Evolutionary conservation across 805 yeast species (phyloP), one percentile per base, ranked within the genome.

Genomic region (Kluyveromyces aestuarii): DNA sequence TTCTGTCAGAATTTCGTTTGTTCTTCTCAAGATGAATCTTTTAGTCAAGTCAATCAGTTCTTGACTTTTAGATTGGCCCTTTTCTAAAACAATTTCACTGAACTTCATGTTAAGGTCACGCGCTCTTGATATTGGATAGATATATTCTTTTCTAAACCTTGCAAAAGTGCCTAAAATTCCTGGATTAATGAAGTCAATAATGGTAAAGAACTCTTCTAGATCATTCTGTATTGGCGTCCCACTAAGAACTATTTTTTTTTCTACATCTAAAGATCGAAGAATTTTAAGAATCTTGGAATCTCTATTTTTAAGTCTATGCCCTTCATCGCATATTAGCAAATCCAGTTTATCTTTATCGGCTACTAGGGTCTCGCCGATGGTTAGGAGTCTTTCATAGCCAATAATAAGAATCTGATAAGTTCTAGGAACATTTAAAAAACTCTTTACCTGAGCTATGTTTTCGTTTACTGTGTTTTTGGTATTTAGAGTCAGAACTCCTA

Each of bases 161-260:
- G 75, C 70, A 49, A 76, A 75, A 1, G 72, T 68, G 0, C 96
- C 96, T 25, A 93, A 69, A 1, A 85, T 69, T 0, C 90, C 91
- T 0, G 96, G 96, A 58, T 88, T 89, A 11, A 88, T 70, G 61
- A 91, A 91, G 59, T 88, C 84, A 7, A 84, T 77, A 57, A 93
- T 79, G 9, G 84, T 82, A 65, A 72, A 87, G 62, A 87, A 91
- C 61, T 93, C 99, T 2, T 69, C 69, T 44, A 93, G 73, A 63
- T 93, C 96, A 66, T 93, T 93, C 61, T 93, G 99, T 36, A 93
- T 87, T 0, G 96, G 96, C 0, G 96, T 88, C 0, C 96, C 99
- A 0, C 96, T 80, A 7, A 93, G 68, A 6, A 91, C 59, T 2
- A 91, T 69, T 51, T 83, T 79, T 40, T 72, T 77, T 8, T 71